Evolutionary conservation across 495 filamentous ascomycete genomes (phyloP).

Genomic region (Xylaria sp.): DNA sequence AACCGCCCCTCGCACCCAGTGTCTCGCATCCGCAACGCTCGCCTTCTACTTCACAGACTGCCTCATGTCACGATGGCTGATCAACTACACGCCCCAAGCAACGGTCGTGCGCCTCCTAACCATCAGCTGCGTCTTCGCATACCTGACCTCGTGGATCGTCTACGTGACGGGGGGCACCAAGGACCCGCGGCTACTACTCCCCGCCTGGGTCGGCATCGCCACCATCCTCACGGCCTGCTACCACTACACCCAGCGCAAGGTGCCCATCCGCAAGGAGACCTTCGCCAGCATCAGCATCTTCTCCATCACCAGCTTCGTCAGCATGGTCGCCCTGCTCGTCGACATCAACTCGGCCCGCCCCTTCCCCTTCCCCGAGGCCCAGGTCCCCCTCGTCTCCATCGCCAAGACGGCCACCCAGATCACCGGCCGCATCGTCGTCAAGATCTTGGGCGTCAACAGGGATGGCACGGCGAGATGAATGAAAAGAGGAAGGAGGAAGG

Average conservation of each 20-base stretch:
- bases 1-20: conserved; percentile 53
- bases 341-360: conserved; percentile 66
- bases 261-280: conserved; percentile 82
- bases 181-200: conserved; percentile 79
- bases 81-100: conserved; percentile 86
- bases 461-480: conserved; percentile 25
- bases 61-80: conserved; percentile 91
- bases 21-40: conserved; percentile 81
- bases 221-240: conserved; percentile 80
- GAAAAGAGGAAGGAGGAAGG: no score
- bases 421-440: conserved; percentile 33
- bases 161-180: conserved; percentile 76
- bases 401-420: conserved; percentile 31
- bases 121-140: conserved; percentile 79
- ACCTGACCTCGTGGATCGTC: conserved; percentile 80
- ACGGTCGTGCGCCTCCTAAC: conserved; percentile 84
- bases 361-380: conserved; percentile 32
- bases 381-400: conserved; percentile 39
- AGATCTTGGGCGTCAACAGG: conserved; percentile 37
- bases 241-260: conserved; percentile 80
- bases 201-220: conserved; percentile 86
- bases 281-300: conserved; percentile 78
- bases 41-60: conserved; percentile 92
- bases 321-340: conserved; percentile 72
- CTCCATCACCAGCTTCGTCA: conserved; percentile 76